These are phyloP conservation scores for Metschnikowia koreensis DNA, from an alignment of 805 yeast species.

Conservation along the genomic window DNA sequence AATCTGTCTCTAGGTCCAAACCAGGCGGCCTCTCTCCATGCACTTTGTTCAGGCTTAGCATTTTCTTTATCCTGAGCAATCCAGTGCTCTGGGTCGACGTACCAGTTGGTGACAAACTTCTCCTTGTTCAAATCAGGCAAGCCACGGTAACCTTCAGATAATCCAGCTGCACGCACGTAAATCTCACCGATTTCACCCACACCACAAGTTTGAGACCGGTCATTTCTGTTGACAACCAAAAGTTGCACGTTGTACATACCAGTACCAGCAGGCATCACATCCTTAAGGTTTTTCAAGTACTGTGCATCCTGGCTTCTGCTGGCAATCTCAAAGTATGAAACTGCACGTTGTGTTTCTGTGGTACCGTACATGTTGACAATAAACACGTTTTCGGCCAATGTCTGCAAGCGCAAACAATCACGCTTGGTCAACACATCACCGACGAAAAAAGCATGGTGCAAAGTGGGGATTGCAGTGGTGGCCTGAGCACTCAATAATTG, in stretches of 20 bases:
- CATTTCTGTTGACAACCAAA: constrained; percentile 88
- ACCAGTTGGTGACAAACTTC: constrained; percentile 93
- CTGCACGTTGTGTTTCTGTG: constrained; percentile 98
- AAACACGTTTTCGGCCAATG: constrained; percentile 82
- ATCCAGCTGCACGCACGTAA: constrained; percentile 96
- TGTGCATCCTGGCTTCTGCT: constrained; percentile 65
- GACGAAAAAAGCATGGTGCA: constrained; percentile 96
- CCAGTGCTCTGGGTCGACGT: constrained; percentile 67
- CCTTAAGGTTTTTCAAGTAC: constrained; percentile 82
- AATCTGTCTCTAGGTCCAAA: constrained; percentile 92
- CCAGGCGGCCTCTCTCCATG: constrained; percentile 78
- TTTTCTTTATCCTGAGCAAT: constrained; percentile 48
- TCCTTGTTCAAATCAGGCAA: constrained; percentile 84
- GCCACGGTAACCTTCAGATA: constrained; percentile 94
- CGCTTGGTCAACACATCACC: constrained; percentile 97
- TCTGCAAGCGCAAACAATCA: constrained; percentile 90
- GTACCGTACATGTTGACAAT: constrained; percentile 99
- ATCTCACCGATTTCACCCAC: constrained; percentile 99
- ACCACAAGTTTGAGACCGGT: constrained; percentile 88
- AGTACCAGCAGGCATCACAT: constrained; percentile 96
- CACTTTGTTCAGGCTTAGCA: constrained; percentile 40
- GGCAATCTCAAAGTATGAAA: constrained; percentile 86
- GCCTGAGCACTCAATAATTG: constrained; percentile 96
- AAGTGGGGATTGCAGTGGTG: constrained; percentile 72
- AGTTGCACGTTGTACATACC: constrained; percentile 97